These are phyloP conservation scores for Citrullus colocynthis DNA, from an alignment of 306 rosid species.

Conservation along the genomic window DNA sequence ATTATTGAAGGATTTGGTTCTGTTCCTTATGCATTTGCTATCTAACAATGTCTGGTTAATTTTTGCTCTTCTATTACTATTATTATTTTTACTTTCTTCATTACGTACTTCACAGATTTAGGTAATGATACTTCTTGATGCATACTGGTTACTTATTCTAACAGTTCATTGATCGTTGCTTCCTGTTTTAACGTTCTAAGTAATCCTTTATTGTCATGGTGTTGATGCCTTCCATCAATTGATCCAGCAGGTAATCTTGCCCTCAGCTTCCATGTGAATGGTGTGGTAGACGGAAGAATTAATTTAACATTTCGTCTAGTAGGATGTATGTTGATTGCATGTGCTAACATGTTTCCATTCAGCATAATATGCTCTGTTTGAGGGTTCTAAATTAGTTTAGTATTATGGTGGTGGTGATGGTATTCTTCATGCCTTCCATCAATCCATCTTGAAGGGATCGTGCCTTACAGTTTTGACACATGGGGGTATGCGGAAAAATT, in stretches of 20 bases:
- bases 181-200: conserved; percentile 23
- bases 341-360: conserved; percentile 5
- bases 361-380: neutral
- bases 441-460: conserved; percentile 2
- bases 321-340: conserved; percentile 5
- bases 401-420: neutral
- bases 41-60: conserved; percentile 35
- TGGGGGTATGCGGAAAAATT: conserved; percentile 30
- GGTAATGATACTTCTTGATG: conserved; percentile 25
- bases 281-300: conserved; percentile 23
- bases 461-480: conserved; percentile 18
- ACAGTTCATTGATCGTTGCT: conserved; percentile 23
- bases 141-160: conserved; percentile 27
- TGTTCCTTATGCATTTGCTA: conserved; percentile 25
- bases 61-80: conserved; percentile 21
- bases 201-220: conserved; percentile 22
- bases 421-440: conserved; percentile 5
- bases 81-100: conserved; percentile 23
- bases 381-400: neutral
- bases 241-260: conserved; percentile 33
- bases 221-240: conserved; percentile 31
- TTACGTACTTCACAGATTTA: conserved; percentile 26
- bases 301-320: neutral
- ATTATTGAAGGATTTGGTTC: conserved; percentile 27
- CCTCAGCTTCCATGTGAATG: conserved; percentile 9